Conservation (phyloP, 192 early-diverging fungal species). For the Coemansia sp. region DNA sequence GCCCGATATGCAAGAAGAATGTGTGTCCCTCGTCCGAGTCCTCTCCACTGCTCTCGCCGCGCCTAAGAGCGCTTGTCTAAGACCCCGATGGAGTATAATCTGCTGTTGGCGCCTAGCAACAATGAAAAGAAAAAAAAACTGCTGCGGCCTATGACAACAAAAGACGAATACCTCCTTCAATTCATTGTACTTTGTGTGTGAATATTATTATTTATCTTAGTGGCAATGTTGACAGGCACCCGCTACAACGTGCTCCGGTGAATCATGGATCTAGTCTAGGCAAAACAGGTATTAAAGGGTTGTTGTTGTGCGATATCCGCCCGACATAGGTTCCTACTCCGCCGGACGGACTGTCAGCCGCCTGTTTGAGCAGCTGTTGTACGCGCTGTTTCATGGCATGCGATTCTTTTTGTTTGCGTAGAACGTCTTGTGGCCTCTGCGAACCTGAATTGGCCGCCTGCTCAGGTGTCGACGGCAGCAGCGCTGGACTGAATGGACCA, state of each 20-base stretch:
- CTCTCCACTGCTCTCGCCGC: slow-evolving; percentile 42
- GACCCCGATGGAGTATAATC: neutral
- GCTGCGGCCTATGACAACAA: neutral
- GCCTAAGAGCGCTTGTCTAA: slow-evolving; percentile 41
- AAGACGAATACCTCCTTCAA: neutral
- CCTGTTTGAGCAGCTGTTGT: slow-evolving; percentile 48
- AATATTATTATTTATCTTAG: slow-evolving; percentile 15
- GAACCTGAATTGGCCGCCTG: neutral
- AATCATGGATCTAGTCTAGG: slow-evolving; percentile 30
- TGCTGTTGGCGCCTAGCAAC: neutral
- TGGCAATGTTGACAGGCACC: no score
- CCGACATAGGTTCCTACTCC: slow-evolving; percentile 47
- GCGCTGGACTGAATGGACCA: slow-evolving; percentile 45
- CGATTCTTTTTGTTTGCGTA: slow-evolving; percentile 46
- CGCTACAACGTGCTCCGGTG: neutral
- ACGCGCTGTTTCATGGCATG: slow-evolving; percentile 38
- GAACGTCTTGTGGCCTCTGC: slow-evolving; percentile 28
- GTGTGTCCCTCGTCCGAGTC: slow-evolving; percentile 40
- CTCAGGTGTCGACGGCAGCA: slow-evolving; percentile 32
- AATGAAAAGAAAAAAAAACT: neutral
- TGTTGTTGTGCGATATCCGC: slow-evolving; percentile 47
- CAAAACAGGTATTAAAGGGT: slow-evolving; percentile 46
- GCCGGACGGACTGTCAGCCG: slow-evolving; percentile 35
- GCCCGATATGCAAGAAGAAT: slow-evolving; percentile 78
- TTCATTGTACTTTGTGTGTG: neutral